phyloP scores from a whole-genome alignment of 1,139 yeast species.

The Candida dubliniensis region DNA sequence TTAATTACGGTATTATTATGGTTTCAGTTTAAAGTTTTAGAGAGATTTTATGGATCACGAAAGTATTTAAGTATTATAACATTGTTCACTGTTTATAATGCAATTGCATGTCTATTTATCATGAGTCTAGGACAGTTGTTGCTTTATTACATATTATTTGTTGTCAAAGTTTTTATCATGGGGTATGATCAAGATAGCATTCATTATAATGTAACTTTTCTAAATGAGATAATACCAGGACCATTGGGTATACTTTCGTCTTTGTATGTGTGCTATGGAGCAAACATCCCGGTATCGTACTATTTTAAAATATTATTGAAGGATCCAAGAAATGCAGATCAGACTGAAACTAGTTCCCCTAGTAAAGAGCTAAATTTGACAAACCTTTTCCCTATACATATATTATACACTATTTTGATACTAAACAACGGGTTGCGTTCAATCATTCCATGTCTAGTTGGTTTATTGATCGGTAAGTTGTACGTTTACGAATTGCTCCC shows the following conservation, averaged over 20 bases:
- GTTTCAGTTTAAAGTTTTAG: constrained; percentile 62
- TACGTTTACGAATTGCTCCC: constrained; percentile 58
- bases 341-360: constrained; percentile 3
- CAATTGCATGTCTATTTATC: constrained; percentile 30
- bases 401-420: constrained; percentile 51
- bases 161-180: constrained; percentile 17
- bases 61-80: constrained; percentile 48
- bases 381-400: constrained; percentile 59
- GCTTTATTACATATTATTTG: constrained; percentile 31
- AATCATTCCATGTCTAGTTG: constrained; percentile 52
- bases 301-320: constrained; percentile 50
- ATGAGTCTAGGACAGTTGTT: constrained; percentile 41
- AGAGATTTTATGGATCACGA: constrained; percentile 62
- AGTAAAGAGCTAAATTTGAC: constrained; percentile 42
- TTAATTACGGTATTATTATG: constrained; percentile 51
- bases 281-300: constrained; percentile 60
- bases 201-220: constrained; percentile 27
- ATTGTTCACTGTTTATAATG: constrained; percentile 37
- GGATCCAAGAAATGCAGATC: constrained; percentile 21
- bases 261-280: constrained; percentile 55
- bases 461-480: constrained; percentile 60
- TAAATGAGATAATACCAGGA: constrained; percentile 51
- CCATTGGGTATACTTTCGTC: constrained; percentile 65
- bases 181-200: constrained; percentile 12
- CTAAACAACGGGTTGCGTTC: constrained; percentile 56